These are phyloP conservation scores for Pontederia paniculata DNA, from an alignment of 176 grass and related monocot genomes.

Conservation along the genomic window DNA sequence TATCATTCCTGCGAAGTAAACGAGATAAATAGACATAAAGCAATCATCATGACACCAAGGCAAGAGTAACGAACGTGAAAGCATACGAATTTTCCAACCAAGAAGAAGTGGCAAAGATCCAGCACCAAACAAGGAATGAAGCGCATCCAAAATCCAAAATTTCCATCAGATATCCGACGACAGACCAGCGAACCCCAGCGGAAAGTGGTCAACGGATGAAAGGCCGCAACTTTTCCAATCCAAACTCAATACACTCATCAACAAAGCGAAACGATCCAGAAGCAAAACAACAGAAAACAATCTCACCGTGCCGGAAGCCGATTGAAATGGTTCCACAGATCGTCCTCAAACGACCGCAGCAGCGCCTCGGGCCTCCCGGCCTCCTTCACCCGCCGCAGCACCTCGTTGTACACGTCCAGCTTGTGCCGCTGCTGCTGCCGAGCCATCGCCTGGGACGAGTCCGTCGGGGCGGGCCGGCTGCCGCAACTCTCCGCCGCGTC, in stretches of 20 bases:
- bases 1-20: too few species aligned
- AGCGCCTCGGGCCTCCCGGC: constrained; percentile 26
- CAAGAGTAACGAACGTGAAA: too few species aligned
- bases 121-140: neutral
- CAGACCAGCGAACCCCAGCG: neutral
- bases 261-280: neutral
- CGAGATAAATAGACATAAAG: too few species aligned
- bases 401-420: constrained; percentile 57
- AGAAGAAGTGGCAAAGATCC: neutral
- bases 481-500: constrained; percentile 57
- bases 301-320: constrained; percentile 54
- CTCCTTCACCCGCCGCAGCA: constrained; percentile 40
- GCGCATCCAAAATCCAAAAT: neutral
- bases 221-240: neutral
- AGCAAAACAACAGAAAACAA: too few species aligned
- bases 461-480: constrained; percentile 25
- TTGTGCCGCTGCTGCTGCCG: constrained; percentile 43
- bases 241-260: neutral
- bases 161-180: neutral
- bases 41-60: too few species aligned
- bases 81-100: too few species aligned
- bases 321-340: constrained; percentile 70
- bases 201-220: neutral
- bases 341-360: constrained; percentile 44
- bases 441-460: constrained; percentile 10